phyloP scores from a whole-genome alignment of 176 grass and related monocot genomes.

The Lolium perenne region DNA sequence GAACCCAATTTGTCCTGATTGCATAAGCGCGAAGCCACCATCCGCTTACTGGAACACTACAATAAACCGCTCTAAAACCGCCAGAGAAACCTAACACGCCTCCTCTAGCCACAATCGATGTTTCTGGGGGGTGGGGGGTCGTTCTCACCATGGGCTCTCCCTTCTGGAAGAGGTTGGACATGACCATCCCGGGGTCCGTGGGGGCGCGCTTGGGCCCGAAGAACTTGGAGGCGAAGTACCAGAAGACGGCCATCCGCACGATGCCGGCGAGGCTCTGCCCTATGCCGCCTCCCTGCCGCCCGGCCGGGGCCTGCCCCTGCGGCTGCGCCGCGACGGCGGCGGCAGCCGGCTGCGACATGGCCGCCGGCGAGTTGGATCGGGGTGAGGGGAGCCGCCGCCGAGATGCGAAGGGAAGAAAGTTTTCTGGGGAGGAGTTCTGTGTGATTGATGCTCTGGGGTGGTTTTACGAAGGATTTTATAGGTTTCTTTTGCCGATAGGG shows the following conservation, averaged over 20 bases:
- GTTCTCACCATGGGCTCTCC: slow-evolving; percentile 85
- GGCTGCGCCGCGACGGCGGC: slow-evolving; percentile 46
- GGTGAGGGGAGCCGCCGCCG: slow-evolving; percentile 37
- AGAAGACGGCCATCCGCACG: slow-evolving; percentile 92
- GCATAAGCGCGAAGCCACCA: background rate
- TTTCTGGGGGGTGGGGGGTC: background rate
- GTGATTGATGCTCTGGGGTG: slow-evolving; percentile 3
- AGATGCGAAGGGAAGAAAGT: slow-evolving; percentile 16
- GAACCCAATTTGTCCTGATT: background rate
- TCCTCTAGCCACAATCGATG: slow-evolving; percentile 12
- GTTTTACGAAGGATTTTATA: slow-evolving; percentile 33
- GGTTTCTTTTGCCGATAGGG: background rate
- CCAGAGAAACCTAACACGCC: slow-evolving; percentile 18
- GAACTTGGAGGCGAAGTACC: slow-evolving; percentile 98
- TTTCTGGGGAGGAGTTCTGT: background rate
- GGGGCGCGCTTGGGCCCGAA: slow-evolving; percentile 79
- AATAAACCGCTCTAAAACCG: background rate
- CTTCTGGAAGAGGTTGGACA: slow-evolving; percentile 90
- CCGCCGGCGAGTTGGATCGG: slow-evolving; percentile 58
- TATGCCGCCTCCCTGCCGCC: slow-evolving; percentile 60
- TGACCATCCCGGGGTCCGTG: slow-evolving; percentile 68
- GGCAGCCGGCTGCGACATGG: slow-evolving; percentile 65
- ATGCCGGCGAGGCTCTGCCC: slow-evolving; percentile 79
- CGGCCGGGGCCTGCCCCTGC: slow-evolving; percentile 42
- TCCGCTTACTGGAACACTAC: background rate